A percentile compares a stretch with the other conserved stretches of the same genome.
These are phyloP conservation scores for Capniomyces stellatus DNA, from an alignment of 371 early-diverging fungal genomes.

Conservation along the genomic window DNA sequence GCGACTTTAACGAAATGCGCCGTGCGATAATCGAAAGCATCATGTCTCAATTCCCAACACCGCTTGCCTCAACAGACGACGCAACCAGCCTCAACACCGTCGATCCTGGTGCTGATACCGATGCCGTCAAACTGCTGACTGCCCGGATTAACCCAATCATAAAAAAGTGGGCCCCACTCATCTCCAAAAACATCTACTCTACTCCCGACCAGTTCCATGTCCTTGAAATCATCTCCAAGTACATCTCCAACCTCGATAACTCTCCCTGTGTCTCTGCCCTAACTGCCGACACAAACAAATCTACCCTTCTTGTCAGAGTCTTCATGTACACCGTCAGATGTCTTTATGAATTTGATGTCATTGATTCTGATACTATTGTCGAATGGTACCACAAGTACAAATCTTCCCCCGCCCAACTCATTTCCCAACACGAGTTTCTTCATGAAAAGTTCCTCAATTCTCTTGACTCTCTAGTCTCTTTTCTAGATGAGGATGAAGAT, in stretches of 20 bases:
- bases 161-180: constrained; percentile 45
- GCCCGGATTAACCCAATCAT: constrained; percentile 26
- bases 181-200: constrained; percentile 44
- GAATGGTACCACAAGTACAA: constrained; percentile 41
- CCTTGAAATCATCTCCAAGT: constrained; percentile 37
- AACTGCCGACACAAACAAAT: background rate
- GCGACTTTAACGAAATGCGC: constrained; percentile 60
- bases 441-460: constrained; percentile 37
- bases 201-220: constrained; percentile 61
- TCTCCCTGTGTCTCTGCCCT: constrained; percentile 6
- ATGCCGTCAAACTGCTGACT: background rate
- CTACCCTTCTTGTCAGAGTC: constrained; percentile 28
- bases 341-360: constrained; percentile 63
- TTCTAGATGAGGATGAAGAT: constrained; percentile 7
- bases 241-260: constrained; percentile 16
- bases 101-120: constrained; percentile 3
- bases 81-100: constrained; percentile 8
- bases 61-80: constrained; percentile 18
- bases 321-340: constrained; percentile 41
- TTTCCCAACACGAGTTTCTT: constrained; percentile 7
- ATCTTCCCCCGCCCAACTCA: constrained; percentile 3
- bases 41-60: constrained; percentile 33
- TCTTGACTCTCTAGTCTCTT: constrained; percentile 32
- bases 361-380: constrained; percentile 67
- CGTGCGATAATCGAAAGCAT: constrained; percentile 46